Base-by-base conservation (phyloP, 805 yeast genomes). In the Wickerhamiella shivajii region DNA sequence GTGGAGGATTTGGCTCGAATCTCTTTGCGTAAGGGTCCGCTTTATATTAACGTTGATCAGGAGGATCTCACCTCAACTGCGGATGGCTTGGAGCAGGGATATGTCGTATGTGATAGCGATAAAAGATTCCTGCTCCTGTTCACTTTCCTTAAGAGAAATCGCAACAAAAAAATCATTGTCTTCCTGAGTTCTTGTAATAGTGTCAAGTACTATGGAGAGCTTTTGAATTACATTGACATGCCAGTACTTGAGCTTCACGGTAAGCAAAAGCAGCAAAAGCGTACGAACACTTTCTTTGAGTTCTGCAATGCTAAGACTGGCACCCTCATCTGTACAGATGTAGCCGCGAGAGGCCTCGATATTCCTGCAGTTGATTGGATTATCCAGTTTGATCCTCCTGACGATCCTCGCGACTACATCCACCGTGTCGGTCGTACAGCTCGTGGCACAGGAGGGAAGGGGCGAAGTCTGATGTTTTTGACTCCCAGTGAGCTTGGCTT, bases 381-480 rank as follows among this genome's bases (percentile, higher is more conserved):
- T 51, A 78, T 90, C 44, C 98, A 90, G 64, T 90, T 83, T 52
- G 99, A 90, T 57, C 98, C 98, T 36, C 98, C 98, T 56, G 98
- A 90, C 76, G 98, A 90, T 61, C 98, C 98, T 59, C 75, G 97
- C 62, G 97, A 90, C 60, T 90, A 90, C 57, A 90, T 90, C 46
- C 99, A 90, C 63, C 74, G 99, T 59, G 98, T 90, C 23, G 99
- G 99, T 45, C 77, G 99, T 66, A 90, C 99, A 18, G 99, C 98
- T 23, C 77, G 98, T 65, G 71, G 77, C 9, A 61, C 77, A 15
- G 53, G 69, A 31, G 97, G 94, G 37, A 76, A 75, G 53, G 99
- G 99, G 49, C 80, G 76, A 59, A 81, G 94, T 7, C 64, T 90
- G 41, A 85, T 90, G 97, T 90, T 90, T 57, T 66, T 90, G 55